Conservation (phyloP, 2,329 filamentous ascomycete species). For the Stenocarpella maydis region DNA sequence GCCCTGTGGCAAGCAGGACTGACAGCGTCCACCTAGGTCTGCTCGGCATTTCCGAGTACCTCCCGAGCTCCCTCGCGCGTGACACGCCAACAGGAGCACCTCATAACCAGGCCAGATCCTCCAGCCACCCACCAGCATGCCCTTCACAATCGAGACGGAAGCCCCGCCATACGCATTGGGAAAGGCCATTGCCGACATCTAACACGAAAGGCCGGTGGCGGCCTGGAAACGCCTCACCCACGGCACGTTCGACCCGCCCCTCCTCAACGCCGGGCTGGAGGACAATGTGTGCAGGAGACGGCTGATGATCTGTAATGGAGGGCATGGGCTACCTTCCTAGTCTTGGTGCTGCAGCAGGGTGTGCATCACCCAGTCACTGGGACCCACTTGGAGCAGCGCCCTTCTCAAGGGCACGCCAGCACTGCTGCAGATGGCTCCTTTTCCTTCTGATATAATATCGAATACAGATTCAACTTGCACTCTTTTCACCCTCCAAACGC, state of each 20-base stretch:
- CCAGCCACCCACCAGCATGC: neutral
- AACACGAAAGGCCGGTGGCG: constrained; percentile 22
- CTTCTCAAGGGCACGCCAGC: too few species aligned
- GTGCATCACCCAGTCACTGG: too few species aligned
- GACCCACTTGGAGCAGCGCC: too few species aligned
- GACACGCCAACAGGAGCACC: neutral
- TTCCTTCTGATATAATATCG: too few species aligned
- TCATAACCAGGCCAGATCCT: neutral
- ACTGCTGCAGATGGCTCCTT: too few species aligned
- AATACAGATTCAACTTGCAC: too few species aligned
- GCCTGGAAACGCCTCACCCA: constrained; percentile 28
- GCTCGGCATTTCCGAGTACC: neutral
- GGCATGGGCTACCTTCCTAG: too few species aligned
- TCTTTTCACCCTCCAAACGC: too few species aligned
- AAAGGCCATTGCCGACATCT: constrained; percentile 28
- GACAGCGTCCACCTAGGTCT: neutral
- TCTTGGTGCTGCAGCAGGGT: too few species aligned
- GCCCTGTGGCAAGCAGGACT: neutral
- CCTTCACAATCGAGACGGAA: neutral
- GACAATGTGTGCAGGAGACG: too few species aligned
- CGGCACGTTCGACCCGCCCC: constrained; percentile 5
- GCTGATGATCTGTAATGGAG: too few species aligned
- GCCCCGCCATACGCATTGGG: constrained; percentile 17
- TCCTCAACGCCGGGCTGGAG: constrained; percentile 21
- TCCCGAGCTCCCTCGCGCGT: too few species aligned